Evolutionary conservation across 176 grass and related monocot species (phyloP).

Genomic region (Cocos nucifera): DNA sequence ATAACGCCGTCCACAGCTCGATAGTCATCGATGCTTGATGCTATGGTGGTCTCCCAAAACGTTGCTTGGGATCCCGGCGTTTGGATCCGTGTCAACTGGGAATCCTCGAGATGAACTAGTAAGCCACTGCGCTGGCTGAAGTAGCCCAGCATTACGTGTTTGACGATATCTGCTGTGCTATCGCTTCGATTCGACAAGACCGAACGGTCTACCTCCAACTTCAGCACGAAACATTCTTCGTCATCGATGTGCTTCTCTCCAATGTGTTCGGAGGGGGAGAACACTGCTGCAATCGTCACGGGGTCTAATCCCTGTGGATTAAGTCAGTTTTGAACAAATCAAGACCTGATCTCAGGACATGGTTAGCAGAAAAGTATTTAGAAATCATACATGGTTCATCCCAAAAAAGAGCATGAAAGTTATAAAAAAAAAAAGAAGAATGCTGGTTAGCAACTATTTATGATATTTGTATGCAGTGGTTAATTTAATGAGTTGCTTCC

Average conservation of each 20-base stretch:
- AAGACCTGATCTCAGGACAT: no score
- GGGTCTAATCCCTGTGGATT: conserved; percentile 68
- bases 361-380: no score
- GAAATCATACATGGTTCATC: no score
- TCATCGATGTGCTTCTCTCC: conserved; percentile 88
- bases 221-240: conserved; percentile 87
- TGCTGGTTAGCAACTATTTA: no score
- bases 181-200: conserved; percentile 83
- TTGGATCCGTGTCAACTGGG: conserved; percentile 88
- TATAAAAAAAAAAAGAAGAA: no score
- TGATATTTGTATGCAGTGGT: no score
- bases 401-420: no score
- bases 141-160: conserved; percentile 75
- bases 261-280: conserved; percentile 67
- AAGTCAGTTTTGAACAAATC: no score
- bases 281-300: conserved; percentile 67
- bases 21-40: conserved; percentile 55
- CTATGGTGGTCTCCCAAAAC: conserved; percentile 96
- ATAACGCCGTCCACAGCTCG: conserved; percentile 49
- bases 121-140: conserved; percentile 97
- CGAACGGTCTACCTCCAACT: conserved; percentile 52
- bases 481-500: no score
- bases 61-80: conserved; percentile 72
- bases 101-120: conserved; percentile 68
- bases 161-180: conserved; percentile 85